phyloP scores from a whole-genome alignment of 495 filamentous ascomycete genomes.

The Aspergillus nidulans region DNA sequence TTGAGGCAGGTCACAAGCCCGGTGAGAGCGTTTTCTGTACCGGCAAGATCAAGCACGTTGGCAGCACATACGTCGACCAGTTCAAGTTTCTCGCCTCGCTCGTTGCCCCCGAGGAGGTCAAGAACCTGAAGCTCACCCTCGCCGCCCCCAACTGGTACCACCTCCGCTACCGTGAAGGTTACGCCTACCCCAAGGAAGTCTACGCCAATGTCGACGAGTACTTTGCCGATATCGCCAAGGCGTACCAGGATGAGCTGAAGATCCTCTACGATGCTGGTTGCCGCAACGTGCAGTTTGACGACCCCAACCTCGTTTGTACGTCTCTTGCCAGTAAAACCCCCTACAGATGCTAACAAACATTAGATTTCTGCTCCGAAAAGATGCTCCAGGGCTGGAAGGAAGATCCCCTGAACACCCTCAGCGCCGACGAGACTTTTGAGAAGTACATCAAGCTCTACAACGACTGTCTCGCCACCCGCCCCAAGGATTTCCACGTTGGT shows the following conservation, averaged over 20 bases:
- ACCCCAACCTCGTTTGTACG: conserved; percentile 73
- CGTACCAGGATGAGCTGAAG: conserved; percentile 63
- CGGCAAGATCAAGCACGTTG: conserved; percentile 64
- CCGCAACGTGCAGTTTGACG: conserved; percentile 71
- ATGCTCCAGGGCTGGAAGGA: conserved; percentile 65
- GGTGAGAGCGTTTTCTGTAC: conserved; percentile 70
- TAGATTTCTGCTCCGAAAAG: conserved; percentile 74
- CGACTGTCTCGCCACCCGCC: conserved; percentile 58
- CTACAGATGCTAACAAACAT: not conserved
- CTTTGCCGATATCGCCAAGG: conserved; percentile 69
- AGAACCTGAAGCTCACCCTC: conserved; percentile 67
- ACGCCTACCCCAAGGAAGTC: conserved; percentile 60
- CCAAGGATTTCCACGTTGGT: conserved; percentile 68
- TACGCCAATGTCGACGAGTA: conserved; percentile 66
- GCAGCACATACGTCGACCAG: conserved; percentile 59
- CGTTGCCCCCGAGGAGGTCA: conserved; percentile 54
- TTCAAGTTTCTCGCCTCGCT: conserved; percentile 64
- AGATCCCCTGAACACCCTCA: conserved; percentile 52
- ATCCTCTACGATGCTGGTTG: conserved; percentile 65
- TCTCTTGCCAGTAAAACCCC: not conserved
- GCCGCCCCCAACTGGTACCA: conserved; percentile 73
- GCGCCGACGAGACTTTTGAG: conserved; percentile 61
- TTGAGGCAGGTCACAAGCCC: conserved; percentile 66
- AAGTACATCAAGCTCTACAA: conserved; percentile 77
- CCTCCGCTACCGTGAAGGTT: conserved; percentile 65